Base-by-base conservation (phyloP, 169 alveolate species). In the Theileria parva region DNA sequence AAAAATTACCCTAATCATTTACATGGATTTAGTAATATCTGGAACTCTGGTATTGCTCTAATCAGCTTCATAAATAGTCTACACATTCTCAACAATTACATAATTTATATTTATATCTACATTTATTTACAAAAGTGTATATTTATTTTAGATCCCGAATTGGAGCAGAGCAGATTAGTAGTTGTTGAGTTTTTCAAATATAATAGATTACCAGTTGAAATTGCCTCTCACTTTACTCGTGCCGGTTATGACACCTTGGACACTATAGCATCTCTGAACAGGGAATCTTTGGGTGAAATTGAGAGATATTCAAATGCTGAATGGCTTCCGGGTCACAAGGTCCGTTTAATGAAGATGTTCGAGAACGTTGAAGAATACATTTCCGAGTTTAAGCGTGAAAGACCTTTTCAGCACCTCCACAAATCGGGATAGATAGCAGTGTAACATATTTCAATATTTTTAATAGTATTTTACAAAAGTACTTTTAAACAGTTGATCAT, bases 261-360 rank as follows among this genome's bases (percentile, higher is more conserved):
- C 76, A 92, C 97, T 30, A 80, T 94, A 65, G 81, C 92, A 21
- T 91, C 96, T 34, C 83, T 94, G 63, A 93, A 94, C 32, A 80
- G 92, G 39, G 96, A 90, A 68, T 73, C 95, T 6, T 84, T 94
- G 74, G 95, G 89, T 51, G 96, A 93, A 68, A 93, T 94, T 39
- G 97, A 94, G 85, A 77, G 85, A 39, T 94, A 87, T 87, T 91
- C 90, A 57, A 88, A 89, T 44, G 92, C 94, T 30, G 85, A 91
- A 69, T 93, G 96, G 96, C 91, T 93, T 44, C 97, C 97, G 0
- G 97, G 97, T 2, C 97, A 94, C 90, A 93, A 93, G 83, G 93
- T 94, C 30, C 80, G 91, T 55, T 80, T 91, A 39, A 83, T 85
- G 64, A 78, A 76, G 60, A 81, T 89, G 77, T 90, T 90, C 70